Base-by-base conservation (phyloP, 108 stramenopile species). In the Cyclotella baltica region DNA sequence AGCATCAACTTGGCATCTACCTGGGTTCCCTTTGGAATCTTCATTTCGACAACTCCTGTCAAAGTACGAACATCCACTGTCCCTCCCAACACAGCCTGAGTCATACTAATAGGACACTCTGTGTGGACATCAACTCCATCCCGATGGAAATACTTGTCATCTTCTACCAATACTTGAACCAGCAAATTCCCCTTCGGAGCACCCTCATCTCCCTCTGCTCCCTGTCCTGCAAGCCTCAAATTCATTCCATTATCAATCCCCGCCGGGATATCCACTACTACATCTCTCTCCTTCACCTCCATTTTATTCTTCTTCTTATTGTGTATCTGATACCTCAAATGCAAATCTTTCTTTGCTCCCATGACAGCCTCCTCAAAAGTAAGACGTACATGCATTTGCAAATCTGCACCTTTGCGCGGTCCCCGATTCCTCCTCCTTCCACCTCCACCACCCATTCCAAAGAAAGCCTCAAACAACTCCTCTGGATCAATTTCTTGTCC, bases 201-300 rank as follows among this genome's bases (percentile, higher is more conserved):
- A 29, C 96, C 96, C 3, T 89, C 85, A 63, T 95, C 94, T 16
- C 98, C 98, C 71, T 94, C 96, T 5, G 92, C 97, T 18, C 99
- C 99, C 64, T 97, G 88, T 46, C 97, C 97, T 1, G 72, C 47
- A 23, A 98, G 55, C 8, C 96, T 88, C 56, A 99, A 71, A 51
- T 92, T 96, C 90, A 98, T 97, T 33, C 97, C 99, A 66, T 75
- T 84, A 71, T 97, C 96, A 62, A 99, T 97, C 25, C 99, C 99
- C 20, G 97, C 75, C 9, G 99, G 99, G 6, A 97, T 85, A 20
- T 93, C 85, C 0, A 98, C 94, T 9, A 75, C 87, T 13, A 98
- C 97, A 62, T 90, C 88, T 29, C 93, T 83, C 50, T 91, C 93
- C 76, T 95, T 89, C 62, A 91, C 77, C 70, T 87, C 84, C 56